Evolutionary conservation across 139 green algal genomes (phyloP).

Genomic region (Tetratostichococcus sp.): DNA sequence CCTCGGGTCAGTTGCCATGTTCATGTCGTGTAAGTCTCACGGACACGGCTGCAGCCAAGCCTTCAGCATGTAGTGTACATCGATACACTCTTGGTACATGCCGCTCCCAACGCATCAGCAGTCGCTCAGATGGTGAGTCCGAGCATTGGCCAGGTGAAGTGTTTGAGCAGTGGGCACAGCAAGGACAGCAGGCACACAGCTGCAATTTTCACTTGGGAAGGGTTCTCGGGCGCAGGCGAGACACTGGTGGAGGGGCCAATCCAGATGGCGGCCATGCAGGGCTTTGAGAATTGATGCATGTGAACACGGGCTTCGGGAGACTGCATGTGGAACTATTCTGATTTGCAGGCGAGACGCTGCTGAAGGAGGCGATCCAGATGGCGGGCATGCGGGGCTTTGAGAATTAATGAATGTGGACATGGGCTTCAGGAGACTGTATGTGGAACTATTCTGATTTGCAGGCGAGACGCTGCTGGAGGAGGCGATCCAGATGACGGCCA

Average conservation of each 20-base stretch:
- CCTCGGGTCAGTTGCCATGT: conserved; percentile 27
- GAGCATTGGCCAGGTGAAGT: no score
- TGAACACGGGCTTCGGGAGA: not conserved
- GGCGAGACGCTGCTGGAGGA: conserved; percentile 66
- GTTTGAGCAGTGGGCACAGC: no score
- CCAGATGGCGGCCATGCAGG: conserved; percentile 29
- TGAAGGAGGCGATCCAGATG: conserved; percentile 67
- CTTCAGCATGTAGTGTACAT: no score
- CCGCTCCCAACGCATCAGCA: no score
- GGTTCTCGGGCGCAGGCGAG: conserved; percentile 27
- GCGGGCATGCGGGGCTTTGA: conserved; percentile 9
- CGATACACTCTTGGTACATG: no score
- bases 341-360: conserved; percentile 41
- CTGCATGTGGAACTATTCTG: not conserved
- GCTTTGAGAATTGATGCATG: not conserved
- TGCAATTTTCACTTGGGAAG: not conserved
- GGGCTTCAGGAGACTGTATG: not conserved
- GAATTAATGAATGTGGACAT: not conserved
- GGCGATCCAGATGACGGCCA: conserved; percentile 49
- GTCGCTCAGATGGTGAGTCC: no score
- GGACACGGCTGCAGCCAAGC: no score
- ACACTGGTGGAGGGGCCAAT: conserved; percentile 67
- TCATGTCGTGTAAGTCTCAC: no score
- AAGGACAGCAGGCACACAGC: no score
- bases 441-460: not conserved